These are phyloP conservation scores for Podila verticillata DNA, from an alignment of 192 early-diverging fungal genomes.

Conservation along the genomic window DNA sequence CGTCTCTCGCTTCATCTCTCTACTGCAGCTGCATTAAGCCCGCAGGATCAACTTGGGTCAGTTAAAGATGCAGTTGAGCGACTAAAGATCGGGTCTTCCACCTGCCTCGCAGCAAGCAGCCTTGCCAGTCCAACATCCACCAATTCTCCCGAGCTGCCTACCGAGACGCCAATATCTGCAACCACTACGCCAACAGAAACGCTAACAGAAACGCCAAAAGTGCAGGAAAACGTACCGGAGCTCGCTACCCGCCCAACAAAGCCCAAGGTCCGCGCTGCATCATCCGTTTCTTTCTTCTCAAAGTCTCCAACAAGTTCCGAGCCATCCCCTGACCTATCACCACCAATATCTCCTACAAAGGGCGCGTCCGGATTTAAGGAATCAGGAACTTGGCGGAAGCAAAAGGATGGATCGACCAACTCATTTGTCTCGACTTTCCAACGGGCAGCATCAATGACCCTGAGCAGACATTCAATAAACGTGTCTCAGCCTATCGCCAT, in stretches of 20 bases:
- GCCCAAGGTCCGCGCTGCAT: neutral
- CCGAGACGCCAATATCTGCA: neutral
- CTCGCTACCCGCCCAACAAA: neutral
- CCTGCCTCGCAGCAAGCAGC: neutral
- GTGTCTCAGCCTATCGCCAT: constrained; percentile 13
- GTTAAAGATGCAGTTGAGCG: constrained; percentile 16
- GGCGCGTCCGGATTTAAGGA: constrained; percentile 13
- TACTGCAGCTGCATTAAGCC: neutral
- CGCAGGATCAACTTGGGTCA: constrained; percentile 7
- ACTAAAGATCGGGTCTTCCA: constrained; percentile 9
- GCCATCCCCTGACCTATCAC: constrained; percentile 11
- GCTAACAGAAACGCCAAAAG: neutral
- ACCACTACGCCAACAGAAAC: constrained; percentile 18
- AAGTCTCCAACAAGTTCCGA: constrained; percentile 5
- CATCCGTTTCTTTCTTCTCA: constrained; percentile 6
- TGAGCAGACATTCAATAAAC: constrained; percentile 24
- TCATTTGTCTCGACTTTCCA: constrained; percentile 38
- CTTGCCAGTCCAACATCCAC: neutral
- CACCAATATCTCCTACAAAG: constrained; percentile 24
- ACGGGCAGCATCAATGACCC: constrained; percentile 34
- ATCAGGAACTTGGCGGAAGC: constrained; percentile 14
- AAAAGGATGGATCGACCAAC: constrained; percentile 26
- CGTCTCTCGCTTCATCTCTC: constrained; percentile 70
- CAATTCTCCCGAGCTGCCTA: neutral
- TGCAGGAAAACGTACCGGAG: neutral